Base-by-base conservation (phyloP, 2,329 filamentous ascomycete species). In the Pyrenochaeta sp. region DNA sequence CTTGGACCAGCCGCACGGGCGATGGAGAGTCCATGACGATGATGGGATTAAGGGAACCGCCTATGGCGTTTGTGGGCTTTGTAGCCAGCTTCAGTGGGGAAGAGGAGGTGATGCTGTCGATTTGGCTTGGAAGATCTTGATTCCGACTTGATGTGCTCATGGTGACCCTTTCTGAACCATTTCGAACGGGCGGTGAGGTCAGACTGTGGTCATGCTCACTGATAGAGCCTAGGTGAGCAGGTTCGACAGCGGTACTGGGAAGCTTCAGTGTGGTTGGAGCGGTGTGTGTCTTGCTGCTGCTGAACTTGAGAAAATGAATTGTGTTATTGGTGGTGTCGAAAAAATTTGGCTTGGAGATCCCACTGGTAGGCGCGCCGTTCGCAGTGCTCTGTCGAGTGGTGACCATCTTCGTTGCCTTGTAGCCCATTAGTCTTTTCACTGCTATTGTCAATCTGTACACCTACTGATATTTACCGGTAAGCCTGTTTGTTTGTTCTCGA, bases 11-110 rank as follows among this genome's bases (percentile, higher is more conserved):
- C 49, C 49, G 10, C 34, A 6, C 10, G 42, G 51, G 58, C 8
- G 69, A 59, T 10, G 59, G 54, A 15, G 58, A 51, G 22, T 65
- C 64, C n/a, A 61, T 52, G 25, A 73, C 49, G 30, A 67, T 53
- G n/a, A 74, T 74, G 13, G 71, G 71, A 25, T 72, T 62, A 6
- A 66, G 50, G 4, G 52, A 50, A 42, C 62, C 69, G 44, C 69
- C 69, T 30, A 56, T 49, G 36, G 40, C 47, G 15, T 46, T 45
- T 24, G 15, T 40, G 3, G 51, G 34, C 36, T 56, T 58, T n/a
- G 46, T 22, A 12, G 39, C 34, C 19, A 49, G 51, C 3, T 28
- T 46, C 15, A 40, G 54, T 5, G 58, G 10, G 6, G 50, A 25
- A 22, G 54, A 56, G 34, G 46, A 49, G 9, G 39, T 10, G 1